Conservation (phyloP, 495 filamentous ascomycete species). For the Aspergillus bridgeri region DNA sequence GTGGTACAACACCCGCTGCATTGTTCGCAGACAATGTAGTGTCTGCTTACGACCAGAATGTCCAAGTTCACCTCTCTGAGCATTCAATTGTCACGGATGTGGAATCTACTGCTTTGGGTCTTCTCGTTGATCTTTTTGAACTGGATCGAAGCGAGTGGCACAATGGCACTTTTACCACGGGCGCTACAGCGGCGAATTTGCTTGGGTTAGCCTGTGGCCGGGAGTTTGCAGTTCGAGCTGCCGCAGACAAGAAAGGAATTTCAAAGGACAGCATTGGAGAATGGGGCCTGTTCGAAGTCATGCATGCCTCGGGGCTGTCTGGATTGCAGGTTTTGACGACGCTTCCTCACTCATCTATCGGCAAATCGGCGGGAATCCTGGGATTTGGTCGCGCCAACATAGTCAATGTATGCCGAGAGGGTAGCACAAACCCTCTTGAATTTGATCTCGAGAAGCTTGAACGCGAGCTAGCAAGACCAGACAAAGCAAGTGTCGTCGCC, state of each 20-base stretch:
- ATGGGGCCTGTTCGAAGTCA: constrained; percentile 64
- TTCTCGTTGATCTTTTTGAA: constrained; percentile 65
- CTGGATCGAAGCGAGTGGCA: constrained; percentile 51
- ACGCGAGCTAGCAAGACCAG: constrained; percentile 45
- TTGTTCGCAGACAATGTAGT: constrained; percentile 81
- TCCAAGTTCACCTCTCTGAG: constrained; percentile 75
- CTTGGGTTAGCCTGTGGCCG: constrained; percentile 75
- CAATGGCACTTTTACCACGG: constrained; percentile 76
- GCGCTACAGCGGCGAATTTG: constrained; percentile 82
- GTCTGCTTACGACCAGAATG: constrained; percentile 74
- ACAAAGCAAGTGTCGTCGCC: constrained; percentile 67
- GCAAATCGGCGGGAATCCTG: constrained; percentile 76
- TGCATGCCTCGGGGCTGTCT: constrained; percentile 56
- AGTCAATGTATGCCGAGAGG: constrained; percentile 50
- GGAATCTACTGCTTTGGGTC: constrained; percentile 64
- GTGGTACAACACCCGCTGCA: constrained; percentile 76
- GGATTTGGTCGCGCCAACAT: constrained; percentile 74
- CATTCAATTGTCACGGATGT: constrained; percentile 72
- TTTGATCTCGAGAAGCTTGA: constrained; percentile 64
- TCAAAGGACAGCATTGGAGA: constrained; percentile 57
- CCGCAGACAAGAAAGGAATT: constrained; percentile 32
- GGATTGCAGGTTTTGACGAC: constrained; percentile 75
- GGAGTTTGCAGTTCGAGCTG: constrained; percentile 57
- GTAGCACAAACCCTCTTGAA: constrained; percentile 49
- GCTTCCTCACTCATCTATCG: constrained; percentile 75